A percentile compares a stretch with the other conserved stretches of the same genome.
Evolutionary conservation across 2,329 filamentous ascomycete genomes (phyloP).

Genomic region (Scytalidium sp.): DNA sequence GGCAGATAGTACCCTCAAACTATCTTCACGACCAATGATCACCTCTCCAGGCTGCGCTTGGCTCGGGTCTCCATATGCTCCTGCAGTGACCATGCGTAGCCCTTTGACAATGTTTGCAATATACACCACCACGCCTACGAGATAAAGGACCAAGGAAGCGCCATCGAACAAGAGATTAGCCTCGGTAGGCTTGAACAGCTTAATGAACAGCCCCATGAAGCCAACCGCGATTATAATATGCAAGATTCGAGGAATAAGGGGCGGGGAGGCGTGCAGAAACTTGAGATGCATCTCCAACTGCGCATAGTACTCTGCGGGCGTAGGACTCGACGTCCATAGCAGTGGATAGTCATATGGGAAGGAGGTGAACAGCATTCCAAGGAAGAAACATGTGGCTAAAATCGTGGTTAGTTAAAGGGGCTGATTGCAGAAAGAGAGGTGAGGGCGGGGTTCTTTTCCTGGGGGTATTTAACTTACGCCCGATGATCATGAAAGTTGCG

Average conservation of each 20-base stretch:
- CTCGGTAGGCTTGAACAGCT: constrained; percentile 91
- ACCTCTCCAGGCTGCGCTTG: constrained; percentile 53
- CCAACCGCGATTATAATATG: constrained; percentile 90
- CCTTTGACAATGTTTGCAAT: constrained; percentile 96
- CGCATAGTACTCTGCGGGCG: constrained; percentile 69
- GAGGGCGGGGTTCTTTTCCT: constrained; percentile 1
- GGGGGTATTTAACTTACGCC: constrained; percentile 58
- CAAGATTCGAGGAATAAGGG: constrained; percentile 87
- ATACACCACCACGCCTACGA: constrained; percentile 89
- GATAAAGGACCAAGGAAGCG: constrained; percentile 68
- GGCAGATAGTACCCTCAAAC: constrained; percentile 82
- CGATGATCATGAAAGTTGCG: constrained; percentile 94
- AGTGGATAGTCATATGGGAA: constrained; percentile 96
- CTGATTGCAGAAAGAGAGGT: too few species aligned
- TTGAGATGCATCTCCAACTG: constrained; percentile 86
- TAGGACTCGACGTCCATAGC: constrained; percentile 68
- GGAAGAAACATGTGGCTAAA: constrained; percentile 89
- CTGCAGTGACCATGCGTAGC: constrained; percentile 75
- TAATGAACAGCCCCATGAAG: constrained; percentile 84
- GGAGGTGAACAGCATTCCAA: constrained; percentile 93
- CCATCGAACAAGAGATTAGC: constrained; percentile 94
- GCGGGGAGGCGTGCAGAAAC: constrained; percentile 87
- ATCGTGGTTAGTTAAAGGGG: constrained; percentile 10
- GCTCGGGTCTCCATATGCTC: constrained; percentile 44
- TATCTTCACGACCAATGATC: constrained; percentile 80